Evolutionary conservation across 2,329 filamentous ascomycete species (phyloP).

Genomic region (Aspergillus carbonarius): DNA sequence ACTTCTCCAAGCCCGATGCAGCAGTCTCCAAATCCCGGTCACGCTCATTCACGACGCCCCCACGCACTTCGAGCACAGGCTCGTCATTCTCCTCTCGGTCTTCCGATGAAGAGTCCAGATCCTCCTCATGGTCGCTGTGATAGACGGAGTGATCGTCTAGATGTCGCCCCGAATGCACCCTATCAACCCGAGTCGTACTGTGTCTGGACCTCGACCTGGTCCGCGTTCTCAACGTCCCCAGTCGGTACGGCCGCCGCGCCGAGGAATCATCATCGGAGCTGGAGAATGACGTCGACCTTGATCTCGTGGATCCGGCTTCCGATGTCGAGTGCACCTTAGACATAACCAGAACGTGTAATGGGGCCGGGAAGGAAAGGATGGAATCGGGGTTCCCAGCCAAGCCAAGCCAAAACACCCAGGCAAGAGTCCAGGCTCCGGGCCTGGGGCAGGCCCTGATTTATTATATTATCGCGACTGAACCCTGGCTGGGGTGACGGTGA

Average conservation of each 20-base stretch:
- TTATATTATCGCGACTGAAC: conserved; percentile 5
- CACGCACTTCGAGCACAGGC: conserved; percentile 23
- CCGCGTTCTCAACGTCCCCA: neutral
- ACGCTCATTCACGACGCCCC: conserved; percentile 27
- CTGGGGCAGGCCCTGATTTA: neutral
- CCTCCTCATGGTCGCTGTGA: conserved; percentile 23
- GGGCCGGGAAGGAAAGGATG: neutral
- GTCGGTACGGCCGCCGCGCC: neutral
- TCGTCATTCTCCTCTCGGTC: conserved; percentile 16
- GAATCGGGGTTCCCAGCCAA: neutral
- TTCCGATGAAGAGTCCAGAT: neutral
- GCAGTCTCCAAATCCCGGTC: conserved; percentile 27
- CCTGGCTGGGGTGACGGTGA: neutral
- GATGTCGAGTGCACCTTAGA: neutral
- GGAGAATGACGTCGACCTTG: conserved; percentile 19
- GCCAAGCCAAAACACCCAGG: neutral
- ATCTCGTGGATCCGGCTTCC: conserved; percentile 7
- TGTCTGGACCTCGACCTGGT: conserved; percentile 19
- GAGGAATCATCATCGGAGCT: conserved; percentile 14
- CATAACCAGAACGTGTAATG: conserved; percentile 8
- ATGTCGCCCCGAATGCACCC: conserved; percentile 32
- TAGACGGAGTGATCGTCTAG: conserved; percentile 37
- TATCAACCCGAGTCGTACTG: conserved; percentile 18
- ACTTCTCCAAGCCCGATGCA: conserved; percentile 23
- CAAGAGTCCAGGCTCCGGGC: neutral